phyloP scores from a whole-genome alignment of 164 flowering plant genomes.

The Tetrastigma voinierianum region DNA sequence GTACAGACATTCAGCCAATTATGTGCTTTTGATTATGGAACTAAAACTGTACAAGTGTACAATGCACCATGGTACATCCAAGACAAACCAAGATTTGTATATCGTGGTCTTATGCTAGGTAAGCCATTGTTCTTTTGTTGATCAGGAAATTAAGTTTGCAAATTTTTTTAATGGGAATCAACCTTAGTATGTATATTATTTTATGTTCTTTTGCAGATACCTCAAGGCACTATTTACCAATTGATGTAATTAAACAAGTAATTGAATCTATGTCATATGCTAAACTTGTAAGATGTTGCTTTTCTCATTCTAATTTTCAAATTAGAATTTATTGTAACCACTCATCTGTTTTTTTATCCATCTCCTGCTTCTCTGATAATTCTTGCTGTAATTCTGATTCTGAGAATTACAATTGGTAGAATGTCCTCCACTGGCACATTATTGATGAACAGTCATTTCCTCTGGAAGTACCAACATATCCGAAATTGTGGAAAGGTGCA shows the following conservation, averaged over 20 bases:
- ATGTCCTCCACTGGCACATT: slow-evolving; percentile 99
- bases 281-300: slow-evolving; percentile 76
- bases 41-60: slow-evolving; percentile 65
- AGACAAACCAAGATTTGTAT: slow-evolving; percentile 85
- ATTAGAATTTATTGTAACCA: neutral
- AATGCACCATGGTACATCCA: slow-evolving; percentile 87
- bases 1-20: slow-evolving; percentile 93
- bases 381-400: slow-evolving; percentile 30
- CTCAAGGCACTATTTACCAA: slow-evolving; percentile 81
- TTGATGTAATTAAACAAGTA: slow-evolving; percentile 76
- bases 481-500: slow-evolving; percentile 92
- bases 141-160: neutral
- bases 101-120: slow-evolving; percentile 93
- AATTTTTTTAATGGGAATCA: neutral
- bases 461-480: slow-evolving; percentile 75
- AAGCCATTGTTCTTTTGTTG: slow-evolving; percentile 8
- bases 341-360: slow-evolving; percentile 4
- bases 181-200: slow-evolving; percentile 7
- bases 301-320: neutral
- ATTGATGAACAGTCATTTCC: slow-evolving; percentile 95
- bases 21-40: slow-evolving; percentile 74
- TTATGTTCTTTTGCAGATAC: slow-evolving; percentile 64
- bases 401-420: slow-evolving; percentile 66
- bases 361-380: slow-evolving; percentile 8
- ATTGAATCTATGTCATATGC: slow-evolving; percentile 97